These are phyloP conservation scores for Lotmaria passim DNA, from an alignment of 208 protist genomes.

Conservation along the genomic window DNA sequence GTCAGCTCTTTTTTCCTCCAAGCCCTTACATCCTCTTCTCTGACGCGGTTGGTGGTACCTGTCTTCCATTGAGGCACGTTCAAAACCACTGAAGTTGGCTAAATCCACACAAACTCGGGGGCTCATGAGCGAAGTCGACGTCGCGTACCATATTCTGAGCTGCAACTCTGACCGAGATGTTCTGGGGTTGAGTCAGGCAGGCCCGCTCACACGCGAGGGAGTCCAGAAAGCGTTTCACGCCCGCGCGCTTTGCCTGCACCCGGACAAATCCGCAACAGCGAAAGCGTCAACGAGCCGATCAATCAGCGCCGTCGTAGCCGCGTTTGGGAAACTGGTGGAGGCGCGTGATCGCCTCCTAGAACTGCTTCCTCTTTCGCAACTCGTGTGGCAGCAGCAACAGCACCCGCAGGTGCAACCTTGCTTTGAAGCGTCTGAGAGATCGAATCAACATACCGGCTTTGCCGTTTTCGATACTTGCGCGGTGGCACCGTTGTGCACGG, in stretches of 20 bases:
- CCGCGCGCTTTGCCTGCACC: conserved; percentile 16
- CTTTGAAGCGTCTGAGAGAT: too few species aligned
- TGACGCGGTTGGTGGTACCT: too few species aligned
- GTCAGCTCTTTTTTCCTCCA: too few species aligned
- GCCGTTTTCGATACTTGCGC: too few species aligned
- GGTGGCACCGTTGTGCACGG: neutral
- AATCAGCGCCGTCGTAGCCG: neutral
- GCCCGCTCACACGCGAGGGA: conserved; percentile 4
- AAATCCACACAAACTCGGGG: neutral
- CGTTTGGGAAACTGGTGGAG: conserved; percentile 14
- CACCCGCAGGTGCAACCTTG: too few species aligned
- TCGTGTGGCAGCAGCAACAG: conserved; percentile 11
- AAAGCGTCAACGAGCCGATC: neutral
- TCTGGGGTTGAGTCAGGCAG: conserved; percentile 2
- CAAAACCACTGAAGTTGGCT: too few species aligned
- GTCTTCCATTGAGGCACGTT: too few species aligned
- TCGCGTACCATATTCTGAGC: neutral
- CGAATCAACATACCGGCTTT: too few species aligned
- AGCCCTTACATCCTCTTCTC: too few species aligned
- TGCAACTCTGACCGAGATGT: conserved; percentile 17
- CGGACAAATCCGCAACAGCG: conserved; percentile 12
- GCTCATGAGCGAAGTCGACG: neutral
- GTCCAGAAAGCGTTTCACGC: conserved; percentile 17
- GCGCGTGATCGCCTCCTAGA: conserved; percentile 9
- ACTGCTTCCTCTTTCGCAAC: conserved; percentile 9